Evolutionary conservation across 2,329 filamentous ascomycete genomes (phyloP), one percentile per base, ranked within the genome.

Genomic region (Didymella arachidicola): DNA sequence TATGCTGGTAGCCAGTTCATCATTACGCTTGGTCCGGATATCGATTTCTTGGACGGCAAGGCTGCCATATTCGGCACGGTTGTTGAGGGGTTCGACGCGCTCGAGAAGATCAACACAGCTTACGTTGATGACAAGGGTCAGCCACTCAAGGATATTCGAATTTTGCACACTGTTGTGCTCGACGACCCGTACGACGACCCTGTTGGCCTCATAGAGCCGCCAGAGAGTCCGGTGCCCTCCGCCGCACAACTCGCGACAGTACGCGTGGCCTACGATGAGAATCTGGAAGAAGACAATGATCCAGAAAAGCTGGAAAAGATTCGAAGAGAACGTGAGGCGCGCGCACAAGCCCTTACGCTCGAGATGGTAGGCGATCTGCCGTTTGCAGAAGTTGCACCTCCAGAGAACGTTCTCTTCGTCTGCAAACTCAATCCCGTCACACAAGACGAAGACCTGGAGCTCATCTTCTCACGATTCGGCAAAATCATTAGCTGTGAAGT

Each of bases 361-460:
- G 95, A 99, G 80, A 96, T 99, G 88, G 95, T 99, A 79, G 95
- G 95, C 42, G 95, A 99, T 76, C 81, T 99, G 58, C 95, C 95
- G 4, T 99, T 97, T 77, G 95, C 95, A 59, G 95, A 99, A 78
- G 93, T 99, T 68, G 96, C 94, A 70, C 95, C 95, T 4, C 95
- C 95, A 0, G 95, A 99, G 79, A 98, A 99, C 76, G 89, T 99
- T 14, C 83, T 99, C 2, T 99, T 99, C 74, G 93, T 99, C 42
- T 99, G 95, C 88, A 99, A 99, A 77, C 83, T 99, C 42, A 99
- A 99, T 70, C 95, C 95, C 0, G 93, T 99, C 45, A 99, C 95
- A 10, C 90, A 92, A 72, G 94, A 97, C 72, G 90, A 96, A 71
- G 95, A 99, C 74, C 82, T 99, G 45, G 90, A 97, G 75, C 85